Evolutionary conservation across 257 asterid genomes (phyloP).

Genomic region (Jacaranda copaia): DNA sequence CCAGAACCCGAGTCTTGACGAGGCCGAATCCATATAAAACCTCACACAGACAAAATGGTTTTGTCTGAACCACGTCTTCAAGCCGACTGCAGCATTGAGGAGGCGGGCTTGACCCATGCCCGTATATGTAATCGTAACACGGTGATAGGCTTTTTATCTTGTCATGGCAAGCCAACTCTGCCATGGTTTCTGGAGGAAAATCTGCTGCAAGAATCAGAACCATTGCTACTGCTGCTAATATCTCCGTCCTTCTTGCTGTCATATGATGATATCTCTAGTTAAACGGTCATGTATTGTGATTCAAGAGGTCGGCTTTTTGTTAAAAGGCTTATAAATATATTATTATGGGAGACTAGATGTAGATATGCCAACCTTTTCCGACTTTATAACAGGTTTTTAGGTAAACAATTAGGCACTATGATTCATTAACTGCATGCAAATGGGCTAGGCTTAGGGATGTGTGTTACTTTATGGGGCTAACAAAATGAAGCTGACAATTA

Average conservation of each 20-base stretch:
- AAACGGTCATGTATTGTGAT: not conserved
- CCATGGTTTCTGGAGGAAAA: not conserved
- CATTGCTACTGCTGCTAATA: not conserved
- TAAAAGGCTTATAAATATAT: not conserved
- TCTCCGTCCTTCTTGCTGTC: not conserved
- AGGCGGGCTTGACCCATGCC: slow-evolving; percentile 33
- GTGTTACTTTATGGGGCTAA: not conserved
- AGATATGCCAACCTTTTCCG: not conserved
- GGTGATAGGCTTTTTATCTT: not conserved
- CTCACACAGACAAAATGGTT: not conserved
- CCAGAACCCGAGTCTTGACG: slow-evolving; percentile 35
- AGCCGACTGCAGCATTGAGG: slow-evolving; percentile 38
- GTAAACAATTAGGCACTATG: not conserved
- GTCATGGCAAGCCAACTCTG: not conserved
- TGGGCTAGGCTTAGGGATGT: not conserved
- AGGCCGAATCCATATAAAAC: not conserved
- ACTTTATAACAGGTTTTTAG: not conserved
- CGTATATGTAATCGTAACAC: not conserved
- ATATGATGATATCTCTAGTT: not conserved
- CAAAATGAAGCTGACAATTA: not conserved
- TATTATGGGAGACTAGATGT: not conserved
- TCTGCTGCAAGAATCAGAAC: no score
- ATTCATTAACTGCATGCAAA: no score
- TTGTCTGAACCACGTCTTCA: not conserved
- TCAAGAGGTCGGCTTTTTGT: not conserved